These are phyloP conservation scores for Colletotrichum magnum DNA, from an alignment of 2,329 filamentous ascomycete species.

Conservation along the genomic window DNA sequence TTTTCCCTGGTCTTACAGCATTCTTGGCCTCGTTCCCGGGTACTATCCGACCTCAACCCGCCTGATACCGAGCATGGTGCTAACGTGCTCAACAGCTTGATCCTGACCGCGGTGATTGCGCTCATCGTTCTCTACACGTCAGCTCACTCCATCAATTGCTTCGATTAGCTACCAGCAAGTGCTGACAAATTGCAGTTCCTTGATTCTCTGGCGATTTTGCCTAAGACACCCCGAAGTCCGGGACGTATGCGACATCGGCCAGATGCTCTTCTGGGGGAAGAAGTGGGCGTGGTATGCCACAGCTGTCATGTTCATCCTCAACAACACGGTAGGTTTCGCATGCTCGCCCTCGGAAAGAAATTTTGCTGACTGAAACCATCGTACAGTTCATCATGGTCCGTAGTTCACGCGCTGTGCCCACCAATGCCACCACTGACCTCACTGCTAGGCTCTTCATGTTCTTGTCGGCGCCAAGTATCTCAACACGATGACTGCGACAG, in stretches of 20 bases:
- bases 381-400: constrained; percentile 32
- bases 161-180: constrained; percentile 2
- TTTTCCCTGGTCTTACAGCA: constrained; percentile 92
- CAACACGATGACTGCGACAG: constrained; percentile 85
- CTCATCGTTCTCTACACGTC: constrained; percentile 84
- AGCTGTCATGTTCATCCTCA: constrained; percentile 90
- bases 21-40: constrained; percentile 86
- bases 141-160: constrained; percentile 35
- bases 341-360: too few relatives aligned
- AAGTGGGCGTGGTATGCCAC: constrained; percentile 78
- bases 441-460: constrained; percentile 79
- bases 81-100: constrained; percentile 63
- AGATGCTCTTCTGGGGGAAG: constrained; percentile 92
- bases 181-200: constrained; percentile 44
- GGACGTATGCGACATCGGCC: constrained; percentile 95
- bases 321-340: constrained; percentile 75
- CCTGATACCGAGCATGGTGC: constrained; percentile 34
- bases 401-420: not conserved
- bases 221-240: constrained; percentile 90
- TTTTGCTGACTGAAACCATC: not conserved
- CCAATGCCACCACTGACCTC: not conserved
- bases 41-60: constrained; percentile 39
- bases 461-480: constrained; percentile 88
- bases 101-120: constrained; percentile 85
- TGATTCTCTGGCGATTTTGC: constrained; percentile 83